Percentiles rank a stretch among this genome's conserved stretches.
These are phyloP conservation scores for Wickerhamiella galacta DNA, from an alignment of 805 yeast genomes.

Conservation along the genomic window DNA sequence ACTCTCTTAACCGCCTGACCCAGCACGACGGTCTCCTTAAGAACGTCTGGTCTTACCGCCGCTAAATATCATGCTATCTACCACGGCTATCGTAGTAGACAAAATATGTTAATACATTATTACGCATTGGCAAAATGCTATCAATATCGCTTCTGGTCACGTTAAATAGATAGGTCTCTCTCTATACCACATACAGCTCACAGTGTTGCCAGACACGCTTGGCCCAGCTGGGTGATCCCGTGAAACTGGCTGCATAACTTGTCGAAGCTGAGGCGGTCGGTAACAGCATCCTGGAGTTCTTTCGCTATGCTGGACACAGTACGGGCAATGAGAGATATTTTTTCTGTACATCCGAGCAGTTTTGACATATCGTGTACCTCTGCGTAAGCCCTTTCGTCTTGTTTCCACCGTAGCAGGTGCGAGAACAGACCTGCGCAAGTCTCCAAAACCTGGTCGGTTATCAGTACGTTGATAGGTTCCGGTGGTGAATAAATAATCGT, in stretches of 20 bases:
- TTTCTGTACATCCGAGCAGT: background rate
- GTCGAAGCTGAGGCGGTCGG: background rate
- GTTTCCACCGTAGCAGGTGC: background rate
- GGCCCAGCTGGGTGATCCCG: background rate
- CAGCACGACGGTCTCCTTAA: slow-evolving; percentile 96
- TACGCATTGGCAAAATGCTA: background rate
- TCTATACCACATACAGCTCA: background rate
- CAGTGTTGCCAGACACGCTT: background rate
- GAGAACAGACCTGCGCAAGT: background rate
- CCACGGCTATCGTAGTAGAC: background rate
- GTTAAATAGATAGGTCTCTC: background rate
- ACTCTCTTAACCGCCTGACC: slow-evolving; percentile 97
- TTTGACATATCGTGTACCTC: background rate
- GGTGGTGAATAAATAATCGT: background rate
- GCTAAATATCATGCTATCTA: slow-evolving; percentile 15
- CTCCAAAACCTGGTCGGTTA: background rate
- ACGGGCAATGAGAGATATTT: background rate
- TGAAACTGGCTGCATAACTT: background rate
- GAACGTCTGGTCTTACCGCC: slow-evolving; percentile 34
- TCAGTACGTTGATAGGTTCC: background rate
- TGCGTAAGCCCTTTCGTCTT: background rate
- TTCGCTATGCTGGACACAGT: background rate
- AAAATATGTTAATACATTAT: background rate
- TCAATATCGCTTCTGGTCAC: background rate
- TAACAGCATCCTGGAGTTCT: background rate